Evolutionary conservation across 768 basidiomycete species (phyloP).

Genomic region (Boletellus sp.): DNA sequence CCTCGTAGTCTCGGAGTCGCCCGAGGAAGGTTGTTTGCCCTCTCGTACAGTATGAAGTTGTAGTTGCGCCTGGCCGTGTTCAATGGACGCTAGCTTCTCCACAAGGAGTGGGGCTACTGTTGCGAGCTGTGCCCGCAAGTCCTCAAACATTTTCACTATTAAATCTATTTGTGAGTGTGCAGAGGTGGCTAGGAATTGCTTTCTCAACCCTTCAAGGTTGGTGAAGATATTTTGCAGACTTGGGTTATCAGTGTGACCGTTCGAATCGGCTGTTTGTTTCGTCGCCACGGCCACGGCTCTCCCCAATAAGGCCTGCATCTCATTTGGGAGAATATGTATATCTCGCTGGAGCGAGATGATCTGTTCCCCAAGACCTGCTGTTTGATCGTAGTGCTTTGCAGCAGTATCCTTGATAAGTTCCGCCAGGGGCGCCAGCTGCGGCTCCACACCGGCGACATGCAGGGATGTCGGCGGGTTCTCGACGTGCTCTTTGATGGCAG

Average conservation of each 20-base stretch:
- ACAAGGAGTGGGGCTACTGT: constrained; percentile 36
- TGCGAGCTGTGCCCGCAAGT: constrained; percentile 38
- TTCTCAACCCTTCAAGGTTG: constrained; percentile 18
- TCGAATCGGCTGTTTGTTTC: constrained; percentile 1
- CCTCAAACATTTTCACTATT: constrained; percentile 36
- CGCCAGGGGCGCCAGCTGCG: constrained; percentile 25
- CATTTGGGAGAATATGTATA: constrained; percentile 26
- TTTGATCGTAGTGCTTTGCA: constrained; percentile 35
- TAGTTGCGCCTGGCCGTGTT: constrained; percentile 19
- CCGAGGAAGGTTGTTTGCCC: background rate
- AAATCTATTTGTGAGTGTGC: constrained; percentile 13
- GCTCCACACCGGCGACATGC: constrained; percentile 9
- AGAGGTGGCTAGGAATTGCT: constrained; percentile 8
- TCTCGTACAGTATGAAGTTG: constrained; percentile 15
- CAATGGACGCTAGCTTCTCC: constrained; percentile 31
- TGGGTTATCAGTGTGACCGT: background rate
- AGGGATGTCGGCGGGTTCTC: constrained; percentile 13
- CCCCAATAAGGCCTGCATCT: constrained; percentile 20
- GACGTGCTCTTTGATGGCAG: constrained; percentile 17
- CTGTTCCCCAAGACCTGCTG: constrained; percentile 31
- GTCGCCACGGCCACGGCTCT: constrained; percentile 1
- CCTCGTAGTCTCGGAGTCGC: background rate
- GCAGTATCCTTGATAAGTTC: constrained; percentile 35
- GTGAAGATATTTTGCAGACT: constrained; percentile 7
- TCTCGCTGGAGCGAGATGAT: constrained; percentile 33